Conservation (phyloP, 2,329 filamentous ascomycete genomes). For the Alternaria solani region DNA sequence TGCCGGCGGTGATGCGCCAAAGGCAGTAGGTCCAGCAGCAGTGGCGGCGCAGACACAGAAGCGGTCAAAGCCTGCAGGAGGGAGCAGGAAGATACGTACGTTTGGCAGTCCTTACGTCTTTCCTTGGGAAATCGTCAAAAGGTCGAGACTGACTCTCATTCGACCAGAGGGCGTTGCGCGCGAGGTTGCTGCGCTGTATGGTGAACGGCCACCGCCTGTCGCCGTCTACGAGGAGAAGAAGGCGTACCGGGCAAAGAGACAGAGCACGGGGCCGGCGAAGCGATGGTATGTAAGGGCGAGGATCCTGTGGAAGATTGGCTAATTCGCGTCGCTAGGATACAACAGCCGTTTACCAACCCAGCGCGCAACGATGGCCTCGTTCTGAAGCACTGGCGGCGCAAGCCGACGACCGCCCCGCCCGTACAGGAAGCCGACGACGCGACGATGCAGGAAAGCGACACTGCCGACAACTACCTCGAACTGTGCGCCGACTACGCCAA, state of each 20-base stretch:
- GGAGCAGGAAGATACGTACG: slow-evolving; percentile 65
- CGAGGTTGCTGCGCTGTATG: slow-evolving; percentile 52
- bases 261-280: slow-evolving; percentile 50
- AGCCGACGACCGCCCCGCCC: slow-evolving; percentile 50
- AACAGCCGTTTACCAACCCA: slow-evolving; percentile 74
- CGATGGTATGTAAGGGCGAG: slow-evolving; percentile 41
- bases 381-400: slow-evolving; percentile 82
- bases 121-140: slow-evolving; percentile 29
- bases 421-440: slow-evolving; percentile 44
- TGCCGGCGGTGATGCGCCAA: slow-evolving; percentile 54
- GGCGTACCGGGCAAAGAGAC: slow-evolving; percentile 49
- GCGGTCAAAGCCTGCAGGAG: slow-evolving; percentile 70
- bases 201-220: slow-evolving; percentile 52
- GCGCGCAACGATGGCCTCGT: slow-evolving; percentile 76
- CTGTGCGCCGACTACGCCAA: slow-evolving; percentile 74
- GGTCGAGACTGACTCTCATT: slow-evolving; percentile 32
- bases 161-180: slow-evolving; percentile 50
- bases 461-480: slow-evolving; percentile 49
- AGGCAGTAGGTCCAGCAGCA: slow-evolving; percentile 39
- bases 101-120: slow-evolving; percentile 26
- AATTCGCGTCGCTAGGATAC: slow-evolving; percentile 37
- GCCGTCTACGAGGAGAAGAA: slow-evolving; percentile 53
- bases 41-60: slow-evolving; percentile 63
- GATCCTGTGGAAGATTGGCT: slow-evolving; percentile 11
- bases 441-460: slow-evolving; percentile 48